These are phyloP conservation scores for Pythium aquatile DNA, from an alignment of 352 stramenopile species.

Conservation along the genomic window DNA sequence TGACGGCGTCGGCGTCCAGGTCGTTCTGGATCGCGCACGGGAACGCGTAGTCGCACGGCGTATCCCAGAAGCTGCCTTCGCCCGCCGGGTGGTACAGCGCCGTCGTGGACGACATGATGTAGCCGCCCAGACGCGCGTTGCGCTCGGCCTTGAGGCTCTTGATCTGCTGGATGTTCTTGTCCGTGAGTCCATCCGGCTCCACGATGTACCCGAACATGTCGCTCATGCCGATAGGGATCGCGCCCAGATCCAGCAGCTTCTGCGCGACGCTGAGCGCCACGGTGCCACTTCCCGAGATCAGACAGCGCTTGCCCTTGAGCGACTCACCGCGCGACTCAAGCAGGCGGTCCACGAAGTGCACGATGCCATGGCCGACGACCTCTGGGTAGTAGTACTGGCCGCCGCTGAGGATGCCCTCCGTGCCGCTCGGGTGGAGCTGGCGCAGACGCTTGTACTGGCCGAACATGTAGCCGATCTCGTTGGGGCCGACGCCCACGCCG, in stretches of 20 bases:
- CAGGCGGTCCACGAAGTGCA: constrained; percentile 95
- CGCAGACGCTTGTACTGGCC: constrained; percentile 97
- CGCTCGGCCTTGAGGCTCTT: constrained; percentile 84
- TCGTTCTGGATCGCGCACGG: constrained; percentile 95
- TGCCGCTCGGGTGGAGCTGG: constrained; percentile 74
- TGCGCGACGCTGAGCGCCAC: constrained; percentile 92
- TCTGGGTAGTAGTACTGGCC: constrained; percentile 89
- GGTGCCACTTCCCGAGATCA: constrained; percentile 95
- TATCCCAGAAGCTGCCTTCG: constrained; percentile 83
- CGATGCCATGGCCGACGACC: constrained; percentile 92
- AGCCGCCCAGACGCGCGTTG: constrained; percentile 75
- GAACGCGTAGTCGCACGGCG: constrained; percentile 95
- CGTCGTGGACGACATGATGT: constrained; percentile 88
- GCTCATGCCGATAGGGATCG: constrained; percentile 95
- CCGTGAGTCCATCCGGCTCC: constrained; percentile 88
- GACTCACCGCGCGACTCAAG: constrained; percentile 91
- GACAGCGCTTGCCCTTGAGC: constrained; percentile 94
- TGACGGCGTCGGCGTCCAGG: constrained; percentile 76
- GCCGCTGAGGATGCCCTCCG: constrained; percentile 88
- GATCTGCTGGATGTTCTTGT: constrained; percentile 67
- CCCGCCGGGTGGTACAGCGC: constrained; percentile 84
- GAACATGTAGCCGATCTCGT: constrained; percentile 97
- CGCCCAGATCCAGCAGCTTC: constrained; percentile 95
- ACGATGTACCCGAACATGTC: constrained; percentile 96
- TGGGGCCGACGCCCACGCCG: constrained; percentile 91